These are phyloP conservation scores for Marasmius oreades DNA, from an alignment of 1,284 basidiomycete species.

Conservation along the genomic window DNA sequence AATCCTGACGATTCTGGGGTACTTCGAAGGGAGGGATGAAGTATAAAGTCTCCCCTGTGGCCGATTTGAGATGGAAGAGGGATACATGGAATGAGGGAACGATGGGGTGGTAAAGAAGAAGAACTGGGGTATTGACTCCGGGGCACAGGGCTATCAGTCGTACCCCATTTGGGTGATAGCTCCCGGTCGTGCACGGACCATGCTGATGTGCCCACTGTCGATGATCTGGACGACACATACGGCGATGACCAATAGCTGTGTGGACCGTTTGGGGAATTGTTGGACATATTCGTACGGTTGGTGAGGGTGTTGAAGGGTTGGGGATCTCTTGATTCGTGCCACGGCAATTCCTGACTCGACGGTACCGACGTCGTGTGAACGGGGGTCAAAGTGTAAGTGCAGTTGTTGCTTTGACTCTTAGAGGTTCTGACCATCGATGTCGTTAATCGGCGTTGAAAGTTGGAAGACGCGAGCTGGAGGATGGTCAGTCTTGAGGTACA, in stretches of 20 bases:
- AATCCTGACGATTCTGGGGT: neutral
- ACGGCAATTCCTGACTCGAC: neutral
- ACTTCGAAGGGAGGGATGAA: neutral
- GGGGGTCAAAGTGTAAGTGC: neutral
- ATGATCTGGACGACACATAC: neutral
- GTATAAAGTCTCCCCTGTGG: neutral
- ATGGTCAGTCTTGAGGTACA: no score
- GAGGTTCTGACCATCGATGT: neutral
- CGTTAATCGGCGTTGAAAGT: neutral
- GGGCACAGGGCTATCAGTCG: neutral
- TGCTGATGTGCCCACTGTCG: neutral
- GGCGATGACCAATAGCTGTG: neutral
- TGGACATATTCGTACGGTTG: neutral
- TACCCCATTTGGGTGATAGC: neutral
- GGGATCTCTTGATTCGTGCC: neutral
- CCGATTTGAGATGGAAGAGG: neutral
- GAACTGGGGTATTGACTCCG: neutral
- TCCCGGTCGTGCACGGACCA: neutral
- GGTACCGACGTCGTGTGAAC: neutral
- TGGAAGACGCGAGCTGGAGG: no score
- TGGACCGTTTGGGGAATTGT: neutral
- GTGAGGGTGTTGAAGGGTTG: neutral
- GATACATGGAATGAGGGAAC: neutral
- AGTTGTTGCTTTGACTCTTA: neutral
- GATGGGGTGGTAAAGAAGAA: neutral